phyloP scores from a whole-genome alignment of 305 asterid genomes.

The Fraxinus baroniana region DNA sequence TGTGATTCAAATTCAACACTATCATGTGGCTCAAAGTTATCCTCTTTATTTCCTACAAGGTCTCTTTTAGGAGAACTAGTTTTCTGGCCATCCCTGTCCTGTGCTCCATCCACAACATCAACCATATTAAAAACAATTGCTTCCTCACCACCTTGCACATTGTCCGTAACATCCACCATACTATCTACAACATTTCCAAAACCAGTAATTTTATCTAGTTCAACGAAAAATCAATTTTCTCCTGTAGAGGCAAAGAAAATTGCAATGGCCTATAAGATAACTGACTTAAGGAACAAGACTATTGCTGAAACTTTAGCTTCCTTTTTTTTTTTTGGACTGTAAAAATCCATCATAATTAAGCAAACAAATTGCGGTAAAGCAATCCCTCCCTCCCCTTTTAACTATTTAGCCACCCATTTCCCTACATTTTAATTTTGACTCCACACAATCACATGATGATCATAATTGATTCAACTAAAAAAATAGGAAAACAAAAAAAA shows the following conservation, averaged over 20 bases:
- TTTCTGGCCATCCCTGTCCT: conserved; percentile 40
- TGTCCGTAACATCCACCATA: conserved; percentile 55
- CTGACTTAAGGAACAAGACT: neutral
- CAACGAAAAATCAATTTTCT: neutral
- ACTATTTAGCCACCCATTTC: neutral
- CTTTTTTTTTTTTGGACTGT: neutral
- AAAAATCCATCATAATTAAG: neutral
- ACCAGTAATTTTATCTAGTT: neutral
- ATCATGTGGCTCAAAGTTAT: conserved; percentile 62
- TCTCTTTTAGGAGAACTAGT: conserved; percentile 39
- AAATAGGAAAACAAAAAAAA: too few relatives aligned
- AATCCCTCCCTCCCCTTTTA: neutral
- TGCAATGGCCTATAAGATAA: neutral
- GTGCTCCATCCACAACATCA: conserved; percentile 42
- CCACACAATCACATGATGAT: neutral
- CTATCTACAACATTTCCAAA: conserved; percentile 26
- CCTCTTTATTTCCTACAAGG: conserved; percentile 41
- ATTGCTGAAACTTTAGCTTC: neutral
- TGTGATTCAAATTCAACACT: conserved; percentile 88
- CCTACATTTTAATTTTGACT: neutral
- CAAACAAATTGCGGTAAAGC: neutral
- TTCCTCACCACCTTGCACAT: conserved; percentile 41
- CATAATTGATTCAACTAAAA: neutral
- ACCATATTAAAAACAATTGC: conserved; percentile 35
- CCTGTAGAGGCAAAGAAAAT: neutral